phyloP scores from a whole-genome alignment of 2,329 filamentous ascomycete genomes.

The Anisogramma anomala region DNA sequence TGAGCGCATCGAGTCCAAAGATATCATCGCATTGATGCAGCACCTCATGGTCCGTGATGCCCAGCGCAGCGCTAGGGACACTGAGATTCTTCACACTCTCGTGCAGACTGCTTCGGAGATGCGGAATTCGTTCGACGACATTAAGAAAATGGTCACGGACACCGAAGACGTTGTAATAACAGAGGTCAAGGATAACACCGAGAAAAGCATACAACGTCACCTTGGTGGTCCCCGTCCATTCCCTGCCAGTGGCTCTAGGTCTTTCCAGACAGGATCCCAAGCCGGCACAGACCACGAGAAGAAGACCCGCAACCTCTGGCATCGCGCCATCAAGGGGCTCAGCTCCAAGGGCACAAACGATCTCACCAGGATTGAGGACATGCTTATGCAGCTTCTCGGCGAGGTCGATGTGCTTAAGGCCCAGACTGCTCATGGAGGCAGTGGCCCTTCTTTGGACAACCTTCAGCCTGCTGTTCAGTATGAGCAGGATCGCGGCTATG shows the following conservation, averaged over 20 bases:
- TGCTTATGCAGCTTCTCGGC: slow-evolving; percentile 81
- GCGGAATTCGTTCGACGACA: slow-evolving; percentile 90
- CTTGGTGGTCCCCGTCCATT: slow-evolving; percentile 79
- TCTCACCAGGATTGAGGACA: slow-evolving; percentile 75
- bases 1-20: slow-evolving; percentile 87
- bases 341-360: slow-evolving; percentile 82
- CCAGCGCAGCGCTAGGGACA: slow-evolving; percentile 89
- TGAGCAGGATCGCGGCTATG: slow-evolving; percentile 64
- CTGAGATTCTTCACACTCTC: slow-evolving; percentile 87
- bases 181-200: slow-evolving; percentile 76
- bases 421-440: slow-evolving; percentile 37
- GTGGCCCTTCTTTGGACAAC: slow-evolving; percentile 56
- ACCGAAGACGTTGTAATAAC: slow-evolving; percentile 84
- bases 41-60: slow-evolving; percentile 95
- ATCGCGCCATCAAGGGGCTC: slow-evolving; percentile 81
- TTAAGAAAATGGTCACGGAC: slow-evolving; percentile 83
- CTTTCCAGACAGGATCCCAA: slow-evolving; percentile 44
- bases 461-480: slow-evolving; percentile 50
- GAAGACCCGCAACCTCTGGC: slow-evolving; percentile 78
- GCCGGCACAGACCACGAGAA: slow-evolving; percentile 55
- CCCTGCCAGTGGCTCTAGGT: slow-evolving; percentile 53
- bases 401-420: slow-evolving; percentile 79
- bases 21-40: slow-evolving; percentile 96
- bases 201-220: slow-evolving; percentile 69
- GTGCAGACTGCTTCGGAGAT: slow-evolving; percentile 93